Evolutionary conservation across 2,329 filamentous ascomycete species (phyloP).

Genomic region (Paraphoma chrysanthemicola): DNA sequence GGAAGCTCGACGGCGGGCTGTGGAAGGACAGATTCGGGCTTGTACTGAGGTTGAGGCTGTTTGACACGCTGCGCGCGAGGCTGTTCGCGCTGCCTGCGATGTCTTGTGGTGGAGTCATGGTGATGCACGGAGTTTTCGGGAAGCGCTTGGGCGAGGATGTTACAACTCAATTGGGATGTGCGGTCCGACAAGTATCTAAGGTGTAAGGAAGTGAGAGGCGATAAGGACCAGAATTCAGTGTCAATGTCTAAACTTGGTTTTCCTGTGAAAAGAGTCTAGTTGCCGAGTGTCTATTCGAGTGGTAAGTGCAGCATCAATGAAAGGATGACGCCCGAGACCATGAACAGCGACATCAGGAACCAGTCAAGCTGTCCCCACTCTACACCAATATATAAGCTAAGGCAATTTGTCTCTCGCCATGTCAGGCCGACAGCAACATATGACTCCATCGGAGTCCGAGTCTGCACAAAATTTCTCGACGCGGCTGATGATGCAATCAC

Average conservation of each 20-base stretch:
- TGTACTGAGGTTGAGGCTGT: slow-evolving; percentile 72
- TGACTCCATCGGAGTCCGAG: slow-evolving; percentile 21
- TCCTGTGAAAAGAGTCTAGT: not conserved
- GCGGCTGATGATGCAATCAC: slow-evolving; percentile 44
- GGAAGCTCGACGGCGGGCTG: slow-evolving; percentile 70
- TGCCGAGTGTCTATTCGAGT: not conserved
- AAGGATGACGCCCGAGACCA: slow-evolving; percentile 21
- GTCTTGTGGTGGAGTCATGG: slow-evolving; percentile 47
- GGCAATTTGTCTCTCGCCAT: slow-evolving; percentile 2
- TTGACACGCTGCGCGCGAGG: slow-evolving; percentile 58
- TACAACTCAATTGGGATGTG: slow-evolving; percentile 25
- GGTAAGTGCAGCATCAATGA: slow-evolving; percentile 15
- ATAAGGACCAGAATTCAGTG: not conserved
- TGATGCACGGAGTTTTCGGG: slow-evolving; percentile 29
- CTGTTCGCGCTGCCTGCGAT: slow-evolving; percentile 41
- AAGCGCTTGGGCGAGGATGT: slow-evolving; percentile 20
- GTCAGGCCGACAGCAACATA: slow-evolving; percentile 12
- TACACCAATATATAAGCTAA: slow-evolving; percentile 13
- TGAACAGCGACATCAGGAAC: slow-evolving; percentile 21
- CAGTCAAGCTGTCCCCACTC: slow-evolving; percentile 23
- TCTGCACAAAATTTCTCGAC: slow-evolving; percentile 37
- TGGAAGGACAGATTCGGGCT: slow-evolving; percentile 79
- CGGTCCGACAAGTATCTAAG: slow-evolving; percentile 16
- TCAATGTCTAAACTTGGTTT: not conserved
- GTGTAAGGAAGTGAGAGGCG: not conserved